phyloP scores from a whole-genome alignment of 805 yeast genomes.

The Kodamaea jinghongensis region DNA sequence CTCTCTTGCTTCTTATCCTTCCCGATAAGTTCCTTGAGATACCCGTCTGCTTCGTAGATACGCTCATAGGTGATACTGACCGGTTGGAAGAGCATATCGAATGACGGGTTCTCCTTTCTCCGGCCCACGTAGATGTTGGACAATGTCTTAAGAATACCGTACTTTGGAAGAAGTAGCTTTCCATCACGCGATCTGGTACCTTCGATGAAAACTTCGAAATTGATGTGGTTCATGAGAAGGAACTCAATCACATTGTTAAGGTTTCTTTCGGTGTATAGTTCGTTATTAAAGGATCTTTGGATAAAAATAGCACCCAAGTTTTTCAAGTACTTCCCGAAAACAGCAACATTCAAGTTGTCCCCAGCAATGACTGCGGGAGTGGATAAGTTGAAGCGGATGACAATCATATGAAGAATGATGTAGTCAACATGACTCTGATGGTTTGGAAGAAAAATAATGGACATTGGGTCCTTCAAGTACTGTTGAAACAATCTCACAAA shows the following conservation, averaged over 20 bases:
- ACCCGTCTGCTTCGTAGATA: constrained; percentile 54
- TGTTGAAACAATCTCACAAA: constrained; percentile 27
- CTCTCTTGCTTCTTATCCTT: constrained; percentile 55
- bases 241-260: constrained; percentile 49
- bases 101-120: constrained; percentile 16
- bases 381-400: constrained; percentile 52
- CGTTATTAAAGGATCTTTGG: constrained; percentile 46
- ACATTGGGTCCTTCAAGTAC: constrained; percentile 40
- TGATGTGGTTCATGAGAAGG: constrained; percentile 45
- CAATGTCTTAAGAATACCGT: constrained; percentile 56
- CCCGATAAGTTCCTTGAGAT: constrained; percentile 55
- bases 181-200: constrained; percentile 69
- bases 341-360: constrained; percentile 60
- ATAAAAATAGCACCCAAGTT: constrained; percentile 57
- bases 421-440: constrained; percentile 64
- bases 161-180: constrained; percentile 59
- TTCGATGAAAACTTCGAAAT: constrained; percentile 60
- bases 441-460: constrained; percentile 52
- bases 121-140: constrained; percentile 47
- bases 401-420: constrained; percentile 52
- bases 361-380: constrained; percentile 62
- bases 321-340: constrained; percentile 50
- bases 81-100: constrained; percentile 46
- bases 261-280: constrained; percentile 45
- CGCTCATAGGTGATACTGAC: constrained; percentile 59